Conservation (phyloP, 257 asterid genomes). For the Paulownia fortunei region DNA sequence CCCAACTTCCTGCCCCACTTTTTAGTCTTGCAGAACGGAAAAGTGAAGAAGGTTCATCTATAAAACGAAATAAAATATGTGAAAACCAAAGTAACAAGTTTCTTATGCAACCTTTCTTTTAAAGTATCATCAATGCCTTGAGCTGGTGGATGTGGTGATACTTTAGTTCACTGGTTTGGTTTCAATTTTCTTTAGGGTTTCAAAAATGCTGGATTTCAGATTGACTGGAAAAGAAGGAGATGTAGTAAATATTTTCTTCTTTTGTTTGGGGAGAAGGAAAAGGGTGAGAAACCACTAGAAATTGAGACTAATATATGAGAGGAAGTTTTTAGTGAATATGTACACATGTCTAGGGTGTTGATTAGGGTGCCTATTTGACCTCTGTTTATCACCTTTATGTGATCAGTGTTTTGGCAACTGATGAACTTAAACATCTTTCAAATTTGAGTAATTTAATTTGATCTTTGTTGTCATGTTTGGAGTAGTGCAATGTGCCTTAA, state of each 20-base stretch:
- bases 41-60: too few species aligned
- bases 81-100: background rate
- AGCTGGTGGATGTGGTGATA: background rate
- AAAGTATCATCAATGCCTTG: background rate
- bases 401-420: background rate
- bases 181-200: background rate
- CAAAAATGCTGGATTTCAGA: background rate
- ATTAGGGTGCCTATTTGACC: background rate
- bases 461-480: background rate
- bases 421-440: constrained; percentile 21
- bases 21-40: too few species aligned
- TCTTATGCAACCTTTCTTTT: background rate
- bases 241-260: background rate
- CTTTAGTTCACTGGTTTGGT: background rate
- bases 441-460: background rate
- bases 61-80: background rate
- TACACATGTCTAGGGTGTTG: background rate
- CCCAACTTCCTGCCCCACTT: too few species aligned
- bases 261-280: background rate
- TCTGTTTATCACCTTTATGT: background rate
- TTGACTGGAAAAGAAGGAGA: background rate
- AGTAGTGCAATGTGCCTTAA: background rate
- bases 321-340: background rate
- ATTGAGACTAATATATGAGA: background rate
- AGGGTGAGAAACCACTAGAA: background rate